Evolutionary conservation across 1,284 basidiomycete species (phyloP).

Genomic region (Puccinia triticina): DNA sequence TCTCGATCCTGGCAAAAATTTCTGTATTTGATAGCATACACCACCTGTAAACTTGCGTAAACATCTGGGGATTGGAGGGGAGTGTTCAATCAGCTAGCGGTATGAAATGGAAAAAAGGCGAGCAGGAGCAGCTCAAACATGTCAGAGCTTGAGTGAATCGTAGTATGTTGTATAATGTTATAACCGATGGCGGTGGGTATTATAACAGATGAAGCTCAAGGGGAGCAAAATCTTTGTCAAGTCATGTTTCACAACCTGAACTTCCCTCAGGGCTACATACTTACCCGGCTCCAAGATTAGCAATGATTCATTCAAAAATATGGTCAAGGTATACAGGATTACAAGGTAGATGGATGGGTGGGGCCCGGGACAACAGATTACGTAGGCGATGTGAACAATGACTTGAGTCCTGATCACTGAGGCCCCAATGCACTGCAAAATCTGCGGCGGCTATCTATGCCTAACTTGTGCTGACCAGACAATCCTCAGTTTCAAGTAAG

Average conservation of each 20-base stretch:
- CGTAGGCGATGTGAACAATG: no score
- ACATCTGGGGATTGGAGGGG: conserved; percentile 4
- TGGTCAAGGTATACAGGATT: neutral
- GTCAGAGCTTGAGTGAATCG: neutral
- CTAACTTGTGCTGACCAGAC: no score
- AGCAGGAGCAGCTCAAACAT: conserved; percentile 16
- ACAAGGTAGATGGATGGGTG: neutral
- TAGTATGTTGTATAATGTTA: neutral
- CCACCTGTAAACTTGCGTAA: conserved; percentile 23
- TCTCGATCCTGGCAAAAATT: neutral
- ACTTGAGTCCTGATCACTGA: no score
- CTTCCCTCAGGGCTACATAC: neutral
- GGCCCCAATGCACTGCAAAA: no score
- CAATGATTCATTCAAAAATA: neutral
- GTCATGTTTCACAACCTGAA: conserved; percentile 13
- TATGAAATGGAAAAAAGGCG: neutral
- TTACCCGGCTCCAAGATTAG: conserved; percentile 4
- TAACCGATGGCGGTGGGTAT: neutral
- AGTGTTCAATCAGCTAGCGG: conserved; percentile 19
- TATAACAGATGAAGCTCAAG: conserved; percentile 4
- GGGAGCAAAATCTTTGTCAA: neutral
- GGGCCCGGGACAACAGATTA: no score
- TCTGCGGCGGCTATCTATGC: no score
- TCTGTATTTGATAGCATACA: conserved; percentile 31
- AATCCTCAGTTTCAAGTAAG: no score